phyloP scores from a whole-genome alignment of 73 alveolate species.

The Tetrahymena malaccensis region DNA sequence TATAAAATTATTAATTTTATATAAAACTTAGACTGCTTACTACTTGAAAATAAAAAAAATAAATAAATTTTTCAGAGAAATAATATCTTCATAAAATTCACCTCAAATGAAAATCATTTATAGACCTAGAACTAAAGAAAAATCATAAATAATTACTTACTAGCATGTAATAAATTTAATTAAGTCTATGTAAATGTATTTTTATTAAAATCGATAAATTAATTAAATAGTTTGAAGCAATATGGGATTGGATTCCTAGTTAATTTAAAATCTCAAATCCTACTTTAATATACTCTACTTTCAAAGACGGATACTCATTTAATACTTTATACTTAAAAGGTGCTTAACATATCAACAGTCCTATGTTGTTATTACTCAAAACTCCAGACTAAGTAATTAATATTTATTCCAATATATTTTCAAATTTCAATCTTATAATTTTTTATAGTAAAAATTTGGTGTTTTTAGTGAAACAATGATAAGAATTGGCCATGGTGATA shows the following conservation, averaged over 20 bases:
- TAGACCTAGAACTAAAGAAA: neutral
- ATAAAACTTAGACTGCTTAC: neutral
- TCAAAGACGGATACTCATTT: neutral
- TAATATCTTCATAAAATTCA: neutral
- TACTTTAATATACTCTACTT: neutral
- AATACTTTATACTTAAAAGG: neutral
- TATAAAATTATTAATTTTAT: neutral
- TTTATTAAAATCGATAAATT: neutral
- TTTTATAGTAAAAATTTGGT: neutral
- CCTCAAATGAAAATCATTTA: neutral
- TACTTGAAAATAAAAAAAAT: neutral
- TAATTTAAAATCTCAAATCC: neutral
- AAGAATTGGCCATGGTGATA: neutral
- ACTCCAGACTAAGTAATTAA: neutral
- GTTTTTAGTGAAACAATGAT: neutral
- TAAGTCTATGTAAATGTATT: neutral
- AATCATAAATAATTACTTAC: neutral
- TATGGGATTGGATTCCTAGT: neutral
- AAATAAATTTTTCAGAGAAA: neutral
- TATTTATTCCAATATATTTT: neutral
- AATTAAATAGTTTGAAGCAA: neutral
- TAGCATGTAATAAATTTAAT: neutral
- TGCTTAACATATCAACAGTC: neutral
- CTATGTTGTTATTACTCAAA: neutral
- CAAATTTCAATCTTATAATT: neutral